Conservation (phyloP, 192 early-diverging fungal genomes). For the Coemansia pectinata region DNA sequence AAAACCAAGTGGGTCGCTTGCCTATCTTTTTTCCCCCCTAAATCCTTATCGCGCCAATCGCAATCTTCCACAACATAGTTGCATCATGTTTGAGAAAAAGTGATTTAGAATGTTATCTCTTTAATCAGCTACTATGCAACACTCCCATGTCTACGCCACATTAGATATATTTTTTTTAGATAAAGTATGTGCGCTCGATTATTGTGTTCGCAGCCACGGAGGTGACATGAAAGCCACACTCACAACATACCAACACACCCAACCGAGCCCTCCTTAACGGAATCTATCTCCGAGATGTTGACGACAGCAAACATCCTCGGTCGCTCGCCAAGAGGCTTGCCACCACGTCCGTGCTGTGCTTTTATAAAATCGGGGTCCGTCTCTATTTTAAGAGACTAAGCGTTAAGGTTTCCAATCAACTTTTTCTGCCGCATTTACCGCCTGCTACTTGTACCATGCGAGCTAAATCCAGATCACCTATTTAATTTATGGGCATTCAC, state of each 20-base stretch:
- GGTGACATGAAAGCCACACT: slow-evolving; percentile 41
- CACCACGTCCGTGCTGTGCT: slow-evolving; percentile 54
- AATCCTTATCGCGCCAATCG: slow-evolving; percentile 43
- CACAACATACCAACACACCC: slow-evolving; percentile 41
- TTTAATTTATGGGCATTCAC: background rate
- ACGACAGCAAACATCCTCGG: slow-evolving; percentile 55
- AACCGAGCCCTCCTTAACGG: slow-evolving; percentile 20
- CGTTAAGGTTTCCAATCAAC: slow-evolving; percentile 19
- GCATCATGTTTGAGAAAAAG: background rate
- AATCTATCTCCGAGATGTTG: slow-evolving; percentile 49
- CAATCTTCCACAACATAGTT: slow-evolving; percentile 28
- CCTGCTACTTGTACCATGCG: background rate
- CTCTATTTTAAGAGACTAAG: slow-evolving; percentile 47
- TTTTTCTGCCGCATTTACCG: background rate
- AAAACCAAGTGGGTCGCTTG: background rate
- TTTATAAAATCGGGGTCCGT: slow-evolving; percentile 51
- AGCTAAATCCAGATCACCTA: background rate
- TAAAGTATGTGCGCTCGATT: slow-evolving; percentile 28
- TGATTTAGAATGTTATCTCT: background rate
- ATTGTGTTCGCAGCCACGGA: slow-evolving; percentile 49
- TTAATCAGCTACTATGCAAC: background rate
- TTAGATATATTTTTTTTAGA: background rate
- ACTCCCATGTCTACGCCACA: background rate
- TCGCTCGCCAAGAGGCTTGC: slow-evolving; percentile 12
- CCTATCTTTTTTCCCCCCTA: background rate